Evolutionary conservation across 2,329 filamentous ascomycete species (phyloP).

Genomic region (Aspergillus versicolor): DNA sequence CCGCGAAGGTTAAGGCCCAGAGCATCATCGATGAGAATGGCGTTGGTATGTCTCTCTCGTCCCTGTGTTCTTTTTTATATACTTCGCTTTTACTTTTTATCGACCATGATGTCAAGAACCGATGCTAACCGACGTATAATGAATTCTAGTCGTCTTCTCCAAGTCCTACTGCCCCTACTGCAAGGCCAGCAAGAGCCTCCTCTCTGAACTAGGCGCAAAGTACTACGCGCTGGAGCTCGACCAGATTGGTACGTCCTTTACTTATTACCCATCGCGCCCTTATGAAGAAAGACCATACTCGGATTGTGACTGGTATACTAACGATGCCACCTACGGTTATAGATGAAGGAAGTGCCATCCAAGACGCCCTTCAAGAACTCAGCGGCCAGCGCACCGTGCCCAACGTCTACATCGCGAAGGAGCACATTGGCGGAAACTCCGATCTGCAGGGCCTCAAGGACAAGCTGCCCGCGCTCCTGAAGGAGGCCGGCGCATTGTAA

Average conservation of each 20-base stretch:
- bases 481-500: constrained; percentile 63
- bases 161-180: constrained; percentile 98
- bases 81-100: no score
- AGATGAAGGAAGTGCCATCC: constrained; percentile 82
- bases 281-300: no score
- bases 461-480: constrained; percentile 65
- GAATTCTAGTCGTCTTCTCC: constrained; percentile 73
- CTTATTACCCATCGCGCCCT: not conserved
- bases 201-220: constrained; percentile 69
- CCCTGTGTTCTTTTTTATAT: not conserved
- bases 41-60: constrained; percentile 62
- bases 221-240: constrained; percentile 81
- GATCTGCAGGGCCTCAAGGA: constrained; percentile 69
- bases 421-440: constrained; percentile 97
- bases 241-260: constrained; percentile 64
- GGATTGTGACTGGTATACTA: not conserved
- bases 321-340: not conserved
- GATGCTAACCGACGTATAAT: not conserved
- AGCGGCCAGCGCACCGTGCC: constrained; percentile 85
- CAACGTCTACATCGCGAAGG: constrained; percentile 86
- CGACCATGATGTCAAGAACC: not conserved
- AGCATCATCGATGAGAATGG: constrained; percentile 83
- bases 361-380: constrained; percentile 77
- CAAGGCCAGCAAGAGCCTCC: constrained; percentile 70
- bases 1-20: constrained; percentile 80